Conservation (phyloP, 805 yeast genomes). For the Saccharomyces cerevisiae region DNA sequence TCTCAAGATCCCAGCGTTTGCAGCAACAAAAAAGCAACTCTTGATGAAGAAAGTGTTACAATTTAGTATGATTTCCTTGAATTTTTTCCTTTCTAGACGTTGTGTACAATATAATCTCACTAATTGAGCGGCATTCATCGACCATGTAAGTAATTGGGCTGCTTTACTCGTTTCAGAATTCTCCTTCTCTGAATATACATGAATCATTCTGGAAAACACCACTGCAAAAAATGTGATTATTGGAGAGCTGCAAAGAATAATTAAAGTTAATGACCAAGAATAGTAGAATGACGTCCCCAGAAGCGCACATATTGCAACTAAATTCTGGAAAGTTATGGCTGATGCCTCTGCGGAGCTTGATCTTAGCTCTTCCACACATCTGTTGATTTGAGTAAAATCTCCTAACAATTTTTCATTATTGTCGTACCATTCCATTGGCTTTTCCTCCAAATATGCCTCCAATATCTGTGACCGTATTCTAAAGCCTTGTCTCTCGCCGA, state of each 20-base stretch:
- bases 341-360: constrained; percentile 59
- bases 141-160: constrained; percentile 63
- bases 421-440: constrained; percentile 59
- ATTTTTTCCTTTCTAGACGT: constrained; percentile 39
- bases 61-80: constrained; percentile 26
- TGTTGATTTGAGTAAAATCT: constrained; percentile 51
- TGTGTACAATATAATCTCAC: constrained; percentile 58
- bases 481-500: constrained; percentile 65
- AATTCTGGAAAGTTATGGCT: constrained; percentile 47
- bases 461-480: constrained; percentile 45
- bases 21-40: constrained; percentile 39
- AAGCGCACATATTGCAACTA: constrained; percentile 46
- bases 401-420: constrained; percentile 49
- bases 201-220: constrained; percentile 44
- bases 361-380: constrained; percentile 69
- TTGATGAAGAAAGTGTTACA: constrained; percentile 37
- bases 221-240: constrained; percentile 44
- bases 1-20: constrained; percentile 50
- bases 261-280: constrained; percentile 79
- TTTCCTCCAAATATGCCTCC: constrained; percentile 34
- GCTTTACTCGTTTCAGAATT: constrained; percentile 49
- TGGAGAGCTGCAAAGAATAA: constrained; percentile 71
- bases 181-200: constrained; percentile 43
- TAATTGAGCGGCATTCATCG: constrained; percentile 48
- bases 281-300: constrained; percentile 59